Evolutionary conservation across 768 basidiomycete species (phyloP), one percentile per base, ranked within the genome.

Genomic region (Boletus reticulatus): DNA sequence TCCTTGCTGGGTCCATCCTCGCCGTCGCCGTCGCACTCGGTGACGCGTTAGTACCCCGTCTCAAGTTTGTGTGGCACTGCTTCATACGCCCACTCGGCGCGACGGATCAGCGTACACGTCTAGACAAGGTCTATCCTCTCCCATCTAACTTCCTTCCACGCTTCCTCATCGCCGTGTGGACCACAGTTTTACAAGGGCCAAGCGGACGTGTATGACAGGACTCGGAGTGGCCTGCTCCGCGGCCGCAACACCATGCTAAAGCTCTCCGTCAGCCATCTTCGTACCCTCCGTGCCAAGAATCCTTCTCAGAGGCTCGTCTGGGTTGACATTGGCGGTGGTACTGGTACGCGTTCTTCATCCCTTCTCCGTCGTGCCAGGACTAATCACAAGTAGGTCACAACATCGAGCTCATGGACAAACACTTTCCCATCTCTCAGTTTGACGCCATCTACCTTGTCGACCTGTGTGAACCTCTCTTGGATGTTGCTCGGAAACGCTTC

Each of bases 271-370:
- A 78, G 80, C 34, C 87, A 89, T 60, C 71, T 90, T 9, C 75
- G 75, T 32, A 71, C 77, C 3, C 74, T 87, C 44, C 75, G 75
- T 6, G 68, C 66, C 36, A 64, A 64, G 24, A 60, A 75, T 7
- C 75, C 78, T 0, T 67, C 72, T 0, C 78, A 80, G 64, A 75
- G 76, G 14, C 78, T 88, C 17, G 77, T 91, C 14, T 91, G 89
- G 89, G 78, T 91, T 17, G 89, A 91, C 65, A 83, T 91, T 53
- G 87, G 88, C 16, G 89, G 88, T 32, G 89, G 88, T 27, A 89
- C 88, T 13, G 82, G 81, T 79, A 42, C 50, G 65, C 43, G 50
- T 45, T 0, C 49, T 44, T 8, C 50, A 4, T 34, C 17, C 13
- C 20, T 20, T 24, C 45, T 31, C 20, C 5, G 7, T 38, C 48